These are phyloP conservation scores for Penicillium paxilli DNA, from an alignment of 495 filamentous ascomycete species.

Conservation along the genomic window DNA sequence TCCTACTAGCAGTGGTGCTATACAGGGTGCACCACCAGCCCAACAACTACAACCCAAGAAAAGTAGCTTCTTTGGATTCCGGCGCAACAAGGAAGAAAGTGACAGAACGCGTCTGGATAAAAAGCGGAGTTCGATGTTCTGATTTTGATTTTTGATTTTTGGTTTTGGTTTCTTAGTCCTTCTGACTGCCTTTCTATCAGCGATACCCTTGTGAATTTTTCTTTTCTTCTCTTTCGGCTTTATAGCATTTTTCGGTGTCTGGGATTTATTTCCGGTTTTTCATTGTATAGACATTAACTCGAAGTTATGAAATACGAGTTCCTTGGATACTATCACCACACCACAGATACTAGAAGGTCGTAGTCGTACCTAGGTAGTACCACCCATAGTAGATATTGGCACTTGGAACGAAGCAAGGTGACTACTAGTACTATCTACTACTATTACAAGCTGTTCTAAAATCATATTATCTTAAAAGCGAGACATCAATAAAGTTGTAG, in stretches of 20 bases:
- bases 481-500: too few relatives aligned
- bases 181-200: not conserved
- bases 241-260: not conserved
- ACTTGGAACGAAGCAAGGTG: too few relatives aligned
- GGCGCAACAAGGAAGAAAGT: constrained; percentile 28
- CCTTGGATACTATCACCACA: too few relatives aligned
- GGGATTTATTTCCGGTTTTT: not conserved
- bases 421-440: too few relatives aligned
- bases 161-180: not conserved
- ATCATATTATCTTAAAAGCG: not conserved
- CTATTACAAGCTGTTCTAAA: too few relatives aligned
- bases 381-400: too few relatives aligned
- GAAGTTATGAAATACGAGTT: not conserved
- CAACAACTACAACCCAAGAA: constrained; percentile 40
- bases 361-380: too few relatives aligned
- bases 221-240: not conserved
- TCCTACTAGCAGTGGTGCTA: constrained; percentile 18
- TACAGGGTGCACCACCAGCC: constrained; percentile 5
- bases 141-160: constrained; percentile 28
- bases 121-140: constrained; percentile 55
- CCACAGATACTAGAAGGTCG: too few relatives aligned
- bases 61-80: constrained; percentile 52
- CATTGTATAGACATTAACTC: not conserved
- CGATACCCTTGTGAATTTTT: constrained; percentile 19
- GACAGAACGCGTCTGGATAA: constrained; percentile 42